phyloP scores from a whole-genome alignment of 2,329 filamentous ascomycete species.

The Stagonosporopsis vannaccii region DNA sequence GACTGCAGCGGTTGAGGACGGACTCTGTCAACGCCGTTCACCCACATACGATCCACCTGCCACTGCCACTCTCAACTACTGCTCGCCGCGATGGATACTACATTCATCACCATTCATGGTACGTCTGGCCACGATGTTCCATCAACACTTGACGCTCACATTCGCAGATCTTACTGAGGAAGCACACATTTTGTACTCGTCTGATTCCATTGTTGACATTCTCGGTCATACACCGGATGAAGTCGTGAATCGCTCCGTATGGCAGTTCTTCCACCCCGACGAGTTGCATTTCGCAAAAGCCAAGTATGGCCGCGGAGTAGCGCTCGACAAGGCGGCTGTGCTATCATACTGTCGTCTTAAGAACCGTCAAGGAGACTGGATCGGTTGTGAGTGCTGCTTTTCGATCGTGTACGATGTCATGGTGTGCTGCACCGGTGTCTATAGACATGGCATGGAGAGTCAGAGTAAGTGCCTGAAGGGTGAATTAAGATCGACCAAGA shows the following conservation, averaged over 20 bases:
- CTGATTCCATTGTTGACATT: constrained; percentile 83
- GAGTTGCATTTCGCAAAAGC: constrained; percentile 78
- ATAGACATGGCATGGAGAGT: constrained; percentile 71
- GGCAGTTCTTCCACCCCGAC: constrained; percentile 85
- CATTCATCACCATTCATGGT: constrained; percentile 93
- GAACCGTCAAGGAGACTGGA: constrained; percentile 73
- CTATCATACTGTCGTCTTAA: constrained; percentile 79
- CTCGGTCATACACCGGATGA: constrained; percentile 80
- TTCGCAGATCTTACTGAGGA: constrained; percentile 72
- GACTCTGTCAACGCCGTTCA: constrained; percentile 2
- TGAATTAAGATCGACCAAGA: too few relatives aligned
- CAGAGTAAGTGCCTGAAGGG: constrained; percentile 67
- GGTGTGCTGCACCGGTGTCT: constrained; percentile 83
- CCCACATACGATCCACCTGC: background rate
- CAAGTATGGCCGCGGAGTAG: constrained; percentile 75
- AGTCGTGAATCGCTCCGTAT: constrained; percentile 77
- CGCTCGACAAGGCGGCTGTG: constrained; percentile 84
- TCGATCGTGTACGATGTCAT: constrained; percentile 88
- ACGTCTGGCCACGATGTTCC: constrained; percentile 44
- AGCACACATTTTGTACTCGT: constrained; percentile 82
- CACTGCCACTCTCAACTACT: background rate
- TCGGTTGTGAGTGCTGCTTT: constrained; percentile 87
- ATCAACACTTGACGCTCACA: constrained; percentile 16
- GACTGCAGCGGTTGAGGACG: constrained; percentile 35
- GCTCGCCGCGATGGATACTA: constrained; percentile 67